These are phyloP conservation scores for Cystobasidium tubakii DNA, from an alignment of 768 basidiomycete species.

Conservation along the genomic window DNA sequence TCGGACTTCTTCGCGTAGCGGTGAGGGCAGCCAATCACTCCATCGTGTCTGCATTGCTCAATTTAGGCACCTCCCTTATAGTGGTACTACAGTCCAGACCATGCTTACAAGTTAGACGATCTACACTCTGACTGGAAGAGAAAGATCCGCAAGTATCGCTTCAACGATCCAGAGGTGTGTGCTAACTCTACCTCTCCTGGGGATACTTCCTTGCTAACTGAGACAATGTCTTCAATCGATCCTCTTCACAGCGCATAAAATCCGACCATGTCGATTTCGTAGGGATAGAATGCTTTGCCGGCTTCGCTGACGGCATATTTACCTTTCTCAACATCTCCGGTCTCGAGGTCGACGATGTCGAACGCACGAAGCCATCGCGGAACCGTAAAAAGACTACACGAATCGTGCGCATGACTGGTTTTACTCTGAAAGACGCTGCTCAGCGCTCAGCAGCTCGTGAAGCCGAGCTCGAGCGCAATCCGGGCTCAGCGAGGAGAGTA, in stretches of 20 bases:
- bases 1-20: constrained; percentile 6
- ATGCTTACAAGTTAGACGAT: not conserved
- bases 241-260: constrained; percentile 10
- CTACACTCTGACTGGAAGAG: constrained; percentile 32
- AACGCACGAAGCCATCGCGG: not conserved
- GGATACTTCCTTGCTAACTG: no score
- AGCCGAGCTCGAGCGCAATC: not conserved
- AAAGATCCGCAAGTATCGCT: constrained; percentile 27
- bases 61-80: not conserved
- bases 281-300: constrained; percentile 15
- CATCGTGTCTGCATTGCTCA: not conserved
- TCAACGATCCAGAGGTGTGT: constrained; percentile 14
- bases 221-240: no score
- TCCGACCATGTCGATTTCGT: constrained; percentile 33
- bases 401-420: constrained; percentile 3
- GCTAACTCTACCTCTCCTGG: no score
- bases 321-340: constrained; percentile 7
- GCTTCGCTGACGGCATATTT: constrained; percentile 19
- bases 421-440: not conserved
- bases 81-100: constrained; percentile 25
- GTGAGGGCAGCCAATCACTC: not conserved
- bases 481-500: not conserved
- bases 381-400: not conserved
- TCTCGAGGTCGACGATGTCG: constrained; percentile 18
- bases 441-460: not conserved